Conservation (phyloP, 768 basidiomycete genomes). For the Trametes punicea region DNA sequence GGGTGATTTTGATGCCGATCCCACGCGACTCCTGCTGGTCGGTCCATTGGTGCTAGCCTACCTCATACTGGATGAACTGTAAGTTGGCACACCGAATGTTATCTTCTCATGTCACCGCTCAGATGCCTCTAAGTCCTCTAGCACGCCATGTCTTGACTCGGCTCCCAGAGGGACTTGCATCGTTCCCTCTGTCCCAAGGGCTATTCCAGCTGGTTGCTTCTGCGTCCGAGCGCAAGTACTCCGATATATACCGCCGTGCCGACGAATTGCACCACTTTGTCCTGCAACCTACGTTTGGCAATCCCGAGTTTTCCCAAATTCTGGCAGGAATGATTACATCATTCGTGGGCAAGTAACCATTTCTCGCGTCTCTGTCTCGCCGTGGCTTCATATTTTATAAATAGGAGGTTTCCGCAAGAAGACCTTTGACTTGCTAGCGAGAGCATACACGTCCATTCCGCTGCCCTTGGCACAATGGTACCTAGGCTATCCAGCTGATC, state of each 20-base stretch:
- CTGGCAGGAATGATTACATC: conserved; percentile 41
- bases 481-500: conserved; percentile 43
- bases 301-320: conserved; percentile 43
- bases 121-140: conserved; percentile 41
- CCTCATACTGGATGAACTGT: conserved; percentile 63
- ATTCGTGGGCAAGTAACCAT: conserved; percentile 51
- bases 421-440: conserved; percentile 53
- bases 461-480: conserved; percentile 52
- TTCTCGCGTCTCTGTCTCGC: too few relatives aligned
- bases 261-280: conserved; percentile 40
- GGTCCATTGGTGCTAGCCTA: conserved; percentile 64
- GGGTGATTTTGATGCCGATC: conserved; percentile 24
- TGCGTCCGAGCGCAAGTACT: conserved; percentile 53
- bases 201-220: conserved; percentile 47
- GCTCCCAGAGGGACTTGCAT: conserved; percentile 46
- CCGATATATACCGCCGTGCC: conserved; percentile 51
- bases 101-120: not conserved
- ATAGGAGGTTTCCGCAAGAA: conserved; percentile 58
- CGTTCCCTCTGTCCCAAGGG: conserved; percentile 44
- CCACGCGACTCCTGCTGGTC: conserved; percentile 43
- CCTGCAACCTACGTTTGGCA: conserved; percentile 42
- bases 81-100: conserved; percentile 30
- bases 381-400: too few relatives aligned
- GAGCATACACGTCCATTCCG: conserved; percentile 63
- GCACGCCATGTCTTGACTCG: conserved; percentile 58